phyloP scores from a whole-genome alignment of 2,329 filamentous ascomycete species.

The Karstenula rhodostoma region DNA sequence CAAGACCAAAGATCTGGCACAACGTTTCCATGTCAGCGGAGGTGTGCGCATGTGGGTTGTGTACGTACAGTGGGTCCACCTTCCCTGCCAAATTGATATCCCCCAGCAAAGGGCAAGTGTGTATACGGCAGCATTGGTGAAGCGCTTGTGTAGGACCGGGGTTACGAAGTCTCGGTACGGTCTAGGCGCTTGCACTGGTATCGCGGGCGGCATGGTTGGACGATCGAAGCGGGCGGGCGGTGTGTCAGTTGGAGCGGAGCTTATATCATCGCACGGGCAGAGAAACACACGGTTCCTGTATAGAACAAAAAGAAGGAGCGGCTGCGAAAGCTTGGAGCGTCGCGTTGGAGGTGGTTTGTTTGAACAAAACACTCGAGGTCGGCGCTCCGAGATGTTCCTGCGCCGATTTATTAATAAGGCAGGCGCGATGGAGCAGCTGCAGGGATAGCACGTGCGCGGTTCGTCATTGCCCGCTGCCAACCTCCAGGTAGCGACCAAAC shows the following conservation, averaged over 20 bases:
- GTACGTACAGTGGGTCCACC: constrained; percentile 70
- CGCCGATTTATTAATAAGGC: constrained; percentile 26
- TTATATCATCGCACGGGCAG: constrained; percentile 1
- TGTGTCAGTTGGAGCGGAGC: constrained; percentile 19
- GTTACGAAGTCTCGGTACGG: constrained; percentile 91
- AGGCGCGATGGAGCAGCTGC: constrained; percentile 13
- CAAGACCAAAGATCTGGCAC: constrained; percentile 80
- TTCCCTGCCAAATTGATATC: constrained; percentile 74
- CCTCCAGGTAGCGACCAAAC: constrained; percentile 34
- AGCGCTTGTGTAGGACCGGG: constrained; percentile 85
- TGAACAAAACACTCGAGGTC: constrained; percentile 36
- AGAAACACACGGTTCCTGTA: not conserved
- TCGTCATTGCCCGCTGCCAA: constrained; percentile 39
- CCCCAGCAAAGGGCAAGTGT: constrained; percentile 76
- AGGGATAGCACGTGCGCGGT: constrained; percentile 29
- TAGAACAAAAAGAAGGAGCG: constrained; percentile 1
- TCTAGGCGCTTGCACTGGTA: constrained; percentile 49
- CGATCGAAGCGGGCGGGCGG: constrained; percentile 5
- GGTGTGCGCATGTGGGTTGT: not conserved
- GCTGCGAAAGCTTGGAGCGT: not conserved
- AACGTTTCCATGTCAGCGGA: constrained; percentile 23
- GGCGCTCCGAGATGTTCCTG: constrained; percentile 25
- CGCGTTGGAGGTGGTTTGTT: constrained; percentile 20
- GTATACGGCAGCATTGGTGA: constrained; percentile 77
- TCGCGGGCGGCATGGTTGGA: constrained; percentile 34